Evolutionary conservation across 257 asterid species (phyloP), one percentile per base, ranked within the genome.

Genomic region (Paraleonurus japonicus): DNA sequence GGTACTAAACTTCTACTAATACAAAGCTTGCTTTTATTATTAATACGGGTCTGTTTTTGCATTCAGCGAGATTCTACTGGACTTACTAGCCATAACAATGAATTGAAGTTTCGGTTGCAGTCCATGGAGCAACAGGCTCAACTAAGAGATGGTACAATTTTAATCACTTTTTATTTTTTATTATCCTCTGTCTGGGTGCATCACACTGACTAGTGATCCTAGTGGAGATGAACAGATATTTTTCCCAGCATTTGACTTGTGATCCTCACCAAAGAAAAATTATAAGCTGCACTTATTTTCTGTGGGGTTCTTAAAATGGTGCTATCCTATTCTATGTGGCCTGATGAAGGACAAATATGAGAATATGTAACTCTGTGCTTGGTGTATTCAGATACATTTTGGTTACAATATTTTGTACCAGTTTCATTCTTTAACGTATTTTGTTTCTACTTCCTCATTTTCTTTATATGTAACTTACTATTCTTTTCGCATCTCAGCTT

Each of bases 61-160:
- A 6, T 80, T 72, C 82, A 89, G 96, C 76, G 88, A 35, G 96
- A 89, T 73, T 85, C 88, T 74, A 57, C 89, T 50, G 92, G 87
- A 27, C 81, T 89, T 32, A 75, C 78, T 54, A 85, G 70, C 81
- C 92, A 87, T 69, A 89, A 87, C 88, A 78, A 79, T 51, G 92
- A 89, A 82, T 69, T 89, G 75, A 89, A 89, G 79, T 82, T 85
- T 78, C 88, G 96, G 23, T 74, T 89, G 79, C 96, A 87, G 74
- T 81, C 96, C 66, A 85, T 89, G 94, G 92, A 89, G 30, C 96
- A 89, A 76, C 96, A 89, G 75, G 94, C 92, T 39, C 94, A 87
- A 48, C 91, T 89, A 74, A 80, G 89, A 58, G 94, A 89, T 62
- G 93, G 96, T 89, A 87, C 53, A 16, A 10, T 45, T 33, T 22